Percentiles rank a stretch among this genome's conserved stretches.
These are phyloP conservation scores for Amanita subjunquillea DNA, from an alignment of 768 basidiomycete species.

Conservation along the genomic window DNA sequence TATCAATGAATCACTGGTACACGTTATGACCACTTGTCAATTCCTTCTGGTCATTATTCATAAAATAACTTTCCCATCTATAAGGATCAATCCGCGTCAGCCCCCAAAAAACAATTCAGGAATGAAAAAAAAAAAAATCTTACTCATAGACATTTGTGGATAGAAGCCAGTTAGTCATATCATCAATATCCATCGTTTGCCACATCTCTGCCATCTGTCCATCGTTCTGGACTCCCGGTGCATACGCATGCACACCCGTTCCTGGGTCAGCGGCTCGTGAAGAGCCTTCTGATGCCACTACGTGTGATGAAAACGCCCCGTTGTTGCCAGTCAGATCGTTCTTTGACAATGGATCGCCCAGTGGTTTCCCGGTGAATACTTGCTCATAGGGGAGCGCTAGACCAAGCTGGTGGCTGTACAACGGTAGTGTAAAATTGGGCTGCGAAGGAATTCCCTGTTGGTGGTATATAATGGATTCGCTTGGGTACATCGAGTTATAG, in stretches of 20 bases:
- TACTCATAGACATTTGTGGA: slow-evolving; percentile 54
- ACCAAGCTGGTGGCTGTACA: slow-evolving; percentile 49
- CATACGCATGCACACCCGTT: not conserved
- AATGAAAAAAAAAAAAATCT: slow-evolving; percentile 12
- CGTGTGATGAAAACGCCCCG: not conserved
- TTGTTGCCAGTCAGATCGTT: not conserved
- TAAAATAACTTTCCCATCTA: slow-evolving; percentile 29
- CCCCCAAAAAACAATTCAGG: slow-evolving; percentile 14
- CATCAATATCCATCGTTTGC: slow-evolving; percentile 33
- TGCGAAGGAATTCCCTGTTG: not conserved
- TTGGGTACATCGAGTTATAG: not conserved
- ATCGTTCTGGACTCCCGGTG: slow-evolving; percentile 5
- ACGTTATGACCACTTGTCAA: not conserved
- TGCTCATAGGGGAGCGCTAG: slow-evolving; percentile 38
- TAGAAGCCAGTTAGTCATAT: slow-evolving; percentile 53
- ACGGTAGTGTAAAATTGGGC: slow-evolving; percentile 31
- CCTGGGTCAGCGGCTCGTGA: not conserved
- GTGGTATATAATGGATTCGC: not conserved
- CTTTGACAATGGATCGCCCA: not conserved
- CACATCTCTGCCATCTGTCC: slow-evolving; percentile 13
- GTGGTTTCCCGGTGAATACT: slow-evolving; percentile 21
- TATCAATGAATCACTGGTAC: not conserved
- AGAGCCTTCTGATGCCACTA: not conserved
- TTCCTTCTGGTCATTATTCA: slow-evolving; percentile 20
- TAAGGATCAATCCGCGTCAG: too few species aligned